Percentiles rank a stretch among this genome's conserved stretches.
These are phyloP conservation scores for Thalassia testudinum DNA, from an alignment of 116 monocot genomes.

Conservation along the genomic window DNA sequence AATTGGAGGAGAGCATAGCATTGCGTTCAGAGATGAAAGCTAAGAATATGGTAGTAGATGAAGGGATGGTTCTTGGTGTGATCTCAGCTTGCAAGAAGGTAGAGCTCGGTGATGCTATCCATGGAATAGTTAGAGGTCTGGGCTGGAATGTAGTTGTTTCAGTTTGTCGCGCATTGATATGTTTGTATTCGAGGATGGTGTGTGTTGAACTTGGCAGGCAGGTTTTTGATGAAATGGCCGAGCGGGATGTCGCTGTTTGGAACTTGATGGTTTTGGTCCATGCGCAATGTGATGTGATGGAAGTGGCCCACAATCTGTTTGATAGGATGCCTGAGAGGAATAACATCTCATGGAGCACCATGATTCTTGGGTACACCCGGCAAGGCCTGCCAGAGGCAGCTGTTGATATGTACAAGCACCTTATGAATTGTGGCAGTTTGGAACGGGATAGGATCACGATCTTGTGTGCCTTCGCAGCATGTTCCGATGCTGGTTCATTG, in stretches of 20 bases:
- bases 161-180: constrained; percentile 5
- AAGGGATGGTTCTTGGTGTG: constrained; percentile 2
- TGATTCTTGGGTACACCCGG: constrained; percentile 4
- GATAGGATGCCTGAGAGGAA: constrained; percentile 13
- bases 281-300: neutral
- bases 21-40: neutral
- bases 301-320: constrained; percentile 7
- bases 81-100: constrained; percentile 1
- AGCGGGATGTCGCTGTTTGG: constrained; percentile 15
- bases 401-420: constrained; percentile 13
- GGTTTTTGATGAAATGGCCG: constrained; percentile 9
- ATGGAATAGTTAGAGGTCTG: neutral
- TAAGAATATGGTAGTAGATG: constrained; percentile 4
- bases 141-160: neutral
- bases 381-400: constrained; percentile 3
- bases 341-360: constrained; percentile 13
- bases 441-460: constrained; percentile 44
- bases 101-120: neutral
- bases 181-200: constrained; percentile 17
- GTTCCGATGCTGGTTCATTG: constrained; percentile 58
- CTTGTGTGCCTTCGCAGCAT: constrained; percentile 52
- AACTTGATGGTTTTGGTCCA: constrained; percentile 14
- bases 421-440: constrained; percentile 14
- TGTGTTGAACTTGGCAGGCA: neutral
- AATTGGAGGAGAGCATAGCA: neutral